Base-by-base conservation (phyloP, 1,284 basidiomycete species). In the Leccinum solheimii region DNA sequence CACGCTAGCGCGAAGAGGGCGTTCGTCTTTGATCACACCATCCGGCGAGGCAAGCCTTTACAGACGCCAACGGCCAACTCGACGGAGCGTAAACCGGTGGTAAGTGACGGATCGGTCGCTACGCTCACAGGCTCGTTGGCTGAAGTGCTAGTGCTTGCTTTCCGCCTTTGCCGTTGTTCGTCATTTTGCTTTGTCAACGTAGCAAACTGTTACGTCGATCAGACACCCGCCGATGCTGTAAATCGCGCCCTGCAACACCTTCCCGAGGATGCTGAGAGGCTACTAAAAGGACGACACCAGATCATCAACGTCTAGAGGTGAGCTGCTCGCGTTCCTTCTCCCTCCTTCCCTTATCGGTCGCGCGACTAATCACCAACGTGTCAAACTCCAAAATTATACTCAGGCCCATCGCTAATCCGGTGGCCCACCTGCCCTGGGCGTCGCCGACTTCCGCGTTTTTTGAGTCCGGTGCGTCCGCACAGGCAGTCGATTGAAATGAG, bases 301-400 rank as follows among this genome's bases (percentile, higher is more conserved):
- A 76, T 83, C 64, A 77, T 83, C 76, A 83, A 83, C 68, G 76
- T 82, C 57, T 84, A 82, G 82, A 67, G 66, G 66, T 67, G 7
- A 8, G 23, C 1, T 13, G 3, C 49, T 9, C 21, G 26, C n/a
- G 11, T 13, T 23, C 49, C 9, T 14, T 2, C 21, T 16, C 23
- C 23, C 23, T 23, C 23, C 23, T 30, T 26, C 26, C 26, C 14
- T n/a, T 43, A 4, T 43, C 6, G 9, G 7, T 43, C 40, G 40
- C n/a, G 16, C n/a, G 40, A 19, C 40, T 19, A 3, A 43, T 43
- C 5, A 14, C 40, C 40, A 14, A 16, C 10, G 21, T 11, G 9
- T 19, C 21, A 21, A 23, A 21, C 6, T 14, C 5, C 5, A 4
- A 19, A 6, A 23, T 23, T 4, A 23, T 23, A 23, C 23, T 5